Conservation (phyloP, 345 rosid genomes). For the Raphanus raphanistrum region DNA sequence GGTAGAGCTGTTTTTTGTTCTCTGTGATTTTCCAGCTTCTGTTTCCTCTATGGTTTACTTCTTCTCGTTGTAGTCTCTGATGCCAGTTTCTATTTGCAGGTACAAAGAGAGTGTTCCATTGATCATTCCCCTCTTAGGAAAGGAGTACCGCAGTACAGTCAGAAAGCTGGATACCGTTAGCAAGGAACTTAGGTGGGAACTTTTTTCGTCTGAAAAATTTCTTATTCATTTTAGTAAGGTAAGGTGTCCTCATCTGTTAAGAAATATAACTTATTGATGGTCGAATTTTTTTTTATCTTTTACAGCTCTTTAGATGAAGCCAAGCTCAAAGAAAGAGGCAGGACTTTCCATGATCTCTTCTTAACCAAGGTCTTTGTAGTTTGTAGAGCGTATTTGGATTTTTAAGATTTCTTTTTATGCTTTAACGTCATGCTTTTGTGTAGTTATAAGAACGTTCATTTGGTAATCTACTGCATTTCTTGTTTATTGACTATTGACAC, state of each 20-base stretch:
- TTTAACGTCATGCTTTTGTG: not conserved
- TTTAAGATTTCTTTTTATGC: not conserved
- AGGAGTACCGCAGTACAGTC: slow-evolving; percentile 66
- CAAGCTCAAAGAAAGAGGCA: slow-evolving; percentile 87
- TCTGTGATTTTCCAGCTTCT: not conserved
- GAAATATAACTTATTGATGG: not conserved
- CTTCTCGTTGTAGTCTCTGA: not conserved
- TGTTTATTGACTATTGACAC: not conserved
- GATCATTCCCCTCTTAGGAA: slow-evolving; percentile 89
- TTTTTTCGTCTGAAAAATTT: slow-evolving; percentile 17
- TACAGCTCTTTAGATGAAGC: slow-evolving; percentile 82
- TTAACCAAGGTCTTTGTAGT: slow-evolving; percentile 65
- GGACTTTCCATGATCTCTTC: slow-evolving; percentile 85
- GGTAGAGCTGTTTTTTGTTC: slow-evolving; percentile 38
- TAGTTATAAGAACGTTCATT: not conserved
- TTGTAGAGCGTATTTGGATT: not conserved
- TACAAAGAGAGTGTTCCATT: slow-evolving; percentile 86
- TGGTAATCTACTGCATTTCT: not conserved
- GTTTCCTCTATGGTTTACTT: not conserved
- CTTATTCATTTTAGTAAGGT: slow-evolving; percentile 8
- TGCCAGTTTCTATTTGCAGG: slow-evolving; percentile 47
- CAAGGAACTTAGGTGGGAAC: slow-evolving; percentile 76
- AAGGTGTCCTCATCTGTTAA: slow-evolving; percentile 1
- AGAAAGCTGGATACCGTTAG: slow-evolving; percentile 69
- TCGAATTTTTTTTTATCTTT: not conserved